Percentiles rank a stretch among this genome's conserved stretches.
phyloP scores from a whole-genome alignment of 306 rosid genomes.

The Prunus campanulata region DNA sequence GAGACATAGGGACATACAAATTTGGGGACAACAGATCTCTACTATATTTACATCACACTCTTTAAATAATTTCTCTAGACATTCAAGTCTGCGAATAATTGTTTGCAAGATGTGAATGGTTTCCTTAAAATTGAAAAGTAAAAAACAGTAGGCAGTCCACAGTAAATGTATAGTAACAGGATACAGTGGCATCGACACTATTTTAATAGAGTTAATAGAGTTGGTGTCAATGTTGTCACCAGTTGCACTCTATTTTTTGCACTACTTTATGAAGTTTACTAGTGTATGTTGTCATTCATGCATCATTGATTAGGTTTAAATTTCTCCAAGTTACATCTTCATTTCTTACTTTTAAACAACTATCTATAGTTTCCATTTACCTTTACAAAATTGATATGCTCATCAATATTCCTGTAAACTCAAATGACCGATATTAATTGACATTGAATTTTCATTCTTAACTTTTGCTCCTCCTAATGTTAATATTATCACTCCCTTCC shows the following conservation, averaged over 20 bases:
- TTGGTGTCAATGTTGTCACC: not conserved
- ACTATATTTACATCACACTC: too few relatives aligned
- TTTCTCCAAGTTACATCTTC: not conserved
- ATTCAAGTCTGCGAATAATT: not conserved
- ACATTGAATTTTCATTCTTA: not conserved
- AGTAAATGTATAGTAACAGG: too few relatives aligned
- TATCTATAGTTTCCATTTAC: not conserved
- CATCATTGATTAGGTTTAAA: not conserved
- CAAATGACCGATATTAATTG: not conserved
- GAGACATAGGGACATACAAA: too few relatives aligned
- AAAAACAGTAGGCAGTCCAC: not conserved
- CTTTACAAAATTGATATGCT: not conserved
- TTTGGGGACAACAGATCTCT: too few relatives aligned
- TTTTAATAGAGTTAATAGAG: not conserved
- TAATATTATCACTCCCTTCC: not conserved
- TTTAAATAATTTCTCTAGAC: not conserved
- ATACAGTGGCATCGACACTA: not conserved
- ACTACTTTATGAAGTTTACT: not conserved
- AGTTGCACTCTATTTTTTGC: not conserved
- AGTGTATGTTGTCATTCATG: not conserved
- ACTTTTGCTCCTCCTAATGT: not conserved
- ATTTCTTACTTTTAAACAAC: not conserved
- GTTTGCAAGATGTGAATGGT: not conserved
- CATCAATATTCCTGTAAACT: not conserved
- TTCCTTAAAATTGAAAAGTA: not conserved